Evolutionary conservation across 164 flowering plant genomes (phyloP), one percentile per base, ranked within the genome.

Genomic region (Sedum album): DNA sequence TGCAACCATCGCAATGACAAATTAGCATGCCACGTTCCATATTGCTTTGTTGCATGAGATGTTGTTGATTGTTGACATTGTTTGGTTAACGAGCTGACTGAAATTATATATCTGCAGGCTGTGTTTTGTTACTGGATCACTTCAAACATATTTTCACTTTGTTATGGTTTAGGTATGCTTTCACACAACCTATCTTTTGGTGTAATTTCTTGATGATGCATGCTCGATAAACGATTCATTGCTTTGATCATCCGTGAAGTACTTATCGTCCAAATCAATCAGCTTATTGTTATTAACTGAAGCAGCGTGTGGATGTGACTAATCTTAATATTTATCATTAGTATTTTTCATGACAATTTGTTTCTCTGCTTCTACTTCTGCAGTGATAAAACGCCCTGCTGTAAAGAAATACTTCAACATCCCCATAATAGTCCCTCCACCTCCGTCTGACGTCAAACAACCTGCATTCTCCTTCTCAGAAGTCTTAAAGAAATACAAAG

Each of bases 111-210:
- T 74, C 67, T 79, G 76, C 87, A 86, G 95, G 91, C 87, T 48
- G 74, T 88, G 62, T 88, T 86, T 72, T 87, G 85, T 73, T 88
- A 85, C 73, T 88, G 95, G 95, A 31, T 84, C 35, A 85, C 90
- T 53, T 82, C 91, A 67, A 88, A 85, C 70, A 0, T 82, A 26
- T 84, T 84, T 66, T 88, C 91, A 1, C 80, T 86, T 1, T 17
- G 20, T 3, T 88, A 83, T 80, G 88, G 91, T 30, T 70, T 76
- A 42, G 90, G 91, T 88, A 72, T 76, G 87, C 72, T 60, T 26
- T 57, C 48, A 44, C 11, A 5, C 48, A 44, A 44, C n/a, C 62
- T 13, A 5, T 53, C 10, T 7, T 57, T 57, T 26, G 4, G 11
- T 26, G 28, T 18, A 26, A 57, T 28, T 33, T 0, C 20, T 13